Conservation (phyloP, 1,284 basidiomycete genomes). For the Coniferiporia sulphurascens region DNA sequence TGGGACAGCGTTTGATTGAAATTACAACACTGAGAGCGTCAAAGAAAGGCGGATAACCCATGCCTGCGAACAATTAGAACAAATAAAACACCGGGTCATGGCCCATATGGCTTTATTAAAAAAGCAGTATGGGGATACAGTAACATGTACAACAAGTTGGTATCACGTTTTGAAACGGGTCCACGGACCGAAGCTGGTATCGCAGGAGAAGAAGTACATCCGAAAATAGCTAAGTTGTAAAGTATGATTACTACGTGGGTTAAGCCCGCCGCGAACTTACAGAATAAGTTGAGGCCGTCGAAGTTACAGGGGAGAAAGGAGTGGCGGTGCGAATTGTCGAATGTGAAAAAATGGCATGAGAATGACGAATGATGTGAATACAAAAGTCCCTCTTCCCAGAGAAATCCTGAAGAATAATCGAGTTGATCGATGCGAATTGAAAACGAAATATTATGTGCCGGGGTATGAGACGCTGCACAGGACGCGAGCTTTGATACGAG, state of each 20-base stretch:
- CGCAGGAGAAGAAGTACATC: not conserved
- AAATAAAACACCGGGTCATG: not conserved
- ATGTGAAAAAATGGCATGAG: slow-evolving; percentile 3
- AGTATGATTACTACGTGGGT: slow-evolving; percentile 3
- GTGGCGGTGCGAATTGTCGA: slow-evolving; percentile 1
- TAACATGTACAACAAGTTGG: not conserved
- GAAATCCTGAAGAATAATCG: not conserved
- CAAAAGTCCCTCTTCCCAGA: not conserved
- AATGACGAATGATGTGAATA: slow-evolving; percentile 10
- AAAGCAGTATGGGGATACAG: not conserved
- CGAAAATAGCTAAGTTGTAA: not conserved
- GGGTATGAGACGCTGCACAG: not conserved
- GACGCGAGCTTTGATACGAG: not conserved
- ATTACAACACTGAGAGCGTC: too few species aligned
- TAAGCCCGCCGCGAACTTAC: not conserved
- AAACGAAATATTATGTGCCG: not conserved
- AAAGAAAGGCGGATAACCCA: not conserved
- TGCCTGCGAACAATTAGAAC: not conserved
- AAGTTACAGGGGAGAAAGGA: not conserved
- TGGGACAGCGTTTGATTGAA: too few species aligned
- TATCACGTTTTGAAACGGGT: not conserved
- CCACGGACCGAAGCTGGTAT: not conserved
- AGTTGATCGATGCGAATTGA: not conserved
- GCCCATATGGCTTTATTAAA: not conserved
- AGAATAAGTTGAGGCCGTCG: not conserved